A percentile compares a stretch with the other conserved stretches of the same genome.
Conservation (phyloP, 73 alveolate species). For the Durusdinium trenchii region DNA sequence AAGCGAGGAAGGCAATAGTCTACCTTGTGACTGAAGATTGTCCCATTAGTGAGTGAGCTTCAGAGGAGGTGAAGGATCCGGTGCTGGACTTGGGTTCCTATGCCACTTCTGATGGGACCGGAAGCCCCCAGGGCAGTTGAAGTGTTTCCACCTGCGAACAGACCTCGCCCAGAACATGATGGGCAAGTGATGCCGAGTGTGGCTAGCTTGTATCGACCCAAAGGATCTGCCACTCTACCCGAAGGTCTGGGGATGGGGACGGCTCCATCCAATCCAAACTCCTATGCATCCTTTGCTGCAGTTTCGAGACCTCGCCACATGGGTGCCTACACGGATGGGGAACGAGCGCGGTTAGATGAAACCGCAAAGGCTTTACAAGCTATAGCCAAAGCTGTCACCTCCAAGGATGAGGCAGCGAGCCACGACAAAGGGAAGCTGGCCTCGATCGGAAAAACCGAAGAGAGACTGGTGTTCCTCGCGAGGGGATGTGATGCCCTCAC, state of each 20-base stretch:
- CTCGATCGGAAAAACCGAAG: constrained; percentile 9
- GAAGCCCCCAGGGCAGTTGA: neutral
- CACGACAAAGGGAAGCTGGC: constrained; percentile 30
- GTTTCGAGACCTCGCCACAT: neutral
- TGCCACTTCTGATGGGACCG: neutral
- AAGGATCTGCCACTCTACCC: neutral
- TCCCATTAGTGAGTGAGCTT: neutral
- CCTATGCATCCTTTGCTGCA: neutral
- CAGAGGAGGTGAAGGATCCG: neutral
- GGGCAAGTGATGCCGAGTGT: neutral
- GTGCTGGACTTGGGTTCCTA: neutral
- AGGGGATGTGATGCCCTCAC: constrained; percentile 36
- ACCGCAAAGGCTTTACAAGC: constrained; percentile 10
- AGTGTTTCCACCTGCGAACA: neutral
- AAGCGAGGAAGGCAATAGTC: neutral
- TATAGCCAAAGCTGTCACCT: constrained; percentile 14
- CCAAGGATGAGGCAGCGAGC: constrained; percentile 33
- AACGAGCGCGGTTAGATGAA: constrained; percentile 18
- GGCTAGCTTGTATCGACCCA: neutral
- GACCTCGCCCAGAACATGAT: neutral
- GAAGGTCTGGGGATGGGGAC: neutral
- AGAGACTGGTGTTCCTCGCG: constrained; percentile 3
- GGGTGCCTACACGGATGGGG: constrained; percentile 36
- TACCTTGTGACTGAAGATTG: neutral
- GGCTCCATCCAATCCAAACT: too few relatives aligned